phyloP scores from a whole-genome alignment of 768 basidiomycete genomes.

The Pseudohyphozyma bogoriensis region DNA sequence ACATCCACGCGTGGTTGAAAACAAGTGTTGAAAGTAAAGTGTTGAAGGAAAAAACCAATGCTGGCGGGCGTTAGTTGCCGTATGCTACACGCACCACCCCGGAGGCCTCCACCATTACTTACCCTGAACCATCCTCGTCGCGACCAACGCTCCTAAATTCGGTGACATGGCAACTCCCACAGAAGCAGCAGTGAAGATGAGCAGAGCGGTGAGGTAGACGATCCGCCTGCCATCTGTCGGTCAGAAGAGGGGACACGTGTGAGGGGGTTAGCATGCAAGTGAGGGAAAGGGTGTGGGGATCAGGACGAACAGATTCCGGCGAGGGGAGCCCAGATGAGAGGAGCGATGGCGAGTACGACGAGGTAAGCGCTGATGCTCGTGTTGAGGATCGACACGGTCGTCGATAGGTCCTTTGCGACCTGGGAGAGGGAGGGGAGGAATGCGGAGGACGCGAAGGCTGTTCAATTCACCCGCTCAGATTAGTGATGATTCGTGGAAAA shows the following conservation, averaged over 20 bases:
- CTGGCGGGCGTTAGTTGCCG: no score
- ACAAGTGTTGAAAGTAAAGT: neutral
- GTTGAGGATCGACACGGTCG: slow-evolving; percentile 2
- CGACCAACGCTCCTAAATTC: slow-evolving; percentile 4
- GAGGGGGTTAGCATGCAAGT: neutral
- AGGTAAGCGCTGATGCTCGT: slow-evolving; percentile 8
- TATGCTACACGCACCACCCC: no score
- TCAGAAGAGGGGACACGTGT: neutral
- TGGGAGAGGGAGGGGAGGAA: slow-evolving; percentile 13
- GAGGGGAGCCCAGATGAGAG: slow-evolving; percentile 4
- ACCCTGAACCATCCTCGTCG: slow-evolving; percentile 13
- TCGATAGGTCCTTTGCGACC: slow-evolving; percentile 5
- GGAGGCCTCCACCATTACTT: no score
- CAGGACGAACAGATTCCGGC: neutral
- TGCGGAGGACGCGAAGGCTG: slow-evolving; percentile 1
- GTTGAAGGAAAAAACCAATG: neutral
- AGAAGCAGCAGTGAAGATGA: slow-evolving; percentile 10
- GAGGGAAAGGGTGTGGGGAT: neutral
- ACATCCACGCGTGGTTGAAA: neutral
- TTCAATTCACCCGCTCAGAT: no score
- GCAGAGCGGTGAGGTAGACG: slow-evolving; percentile 8
- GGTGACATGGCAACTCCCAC: slow-evolving; percentile 9
- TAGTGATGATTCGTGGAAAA: no score
- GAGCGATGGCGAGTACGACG: slow-evolving; percentile 6
- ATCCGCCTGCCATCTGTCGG: slow-evolving; percentile 15